Percentiles rank a stretch among this genome's conserved stretches.
Evolutionary conservation across 768 basidiomycete species (phyloP).

Genomic region (Macrolepiota albuminosa): DNA sequence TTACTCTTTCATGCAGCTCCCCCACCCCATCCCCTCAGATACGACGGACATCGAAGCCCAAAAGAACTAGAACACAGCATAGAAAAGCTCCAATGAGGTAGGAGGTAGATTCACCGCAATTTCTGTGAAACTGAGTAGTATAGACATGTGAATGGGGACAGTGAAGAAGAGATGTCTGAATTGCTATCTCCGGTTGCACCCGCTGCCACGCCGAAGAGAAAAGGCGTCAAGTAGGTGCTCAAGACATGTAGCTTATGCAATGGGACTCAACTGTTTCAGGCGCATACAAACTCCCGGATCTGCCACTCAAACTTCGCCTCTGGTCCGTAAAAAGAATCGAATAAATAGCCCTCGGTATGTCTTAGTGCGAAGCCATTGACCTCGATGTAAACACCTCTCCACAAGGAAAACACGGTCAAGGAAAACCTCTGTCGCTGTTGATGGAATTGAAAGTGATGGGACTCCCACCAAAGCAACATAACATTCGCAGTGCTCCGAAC

Average conservation of each 20-base stretch:
- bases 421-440: neutral
- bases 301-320: conserved; percentile 20
- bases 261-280: conserved; percentile 11
- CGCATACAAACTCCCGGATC: conserved; percentile 22
- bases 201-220: conserved; percentile 24
- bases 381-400: neutral
- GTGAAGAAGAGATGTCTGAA: conserved; percentile 17
- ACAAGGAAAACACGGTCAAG: conserved; percentile 9
- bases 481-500: neutral
- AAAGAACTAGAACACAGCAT: conserved; percentile 1
- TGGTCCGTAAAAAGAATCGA: conserved; percentile 23
- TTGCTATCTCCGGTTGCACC: conserved; percentile 11
- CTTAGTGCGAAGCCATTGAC: neutral
- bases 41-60: neutral
- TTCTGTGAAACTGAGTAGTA: conserved; percentile 1
- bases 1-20: conserved; percentile 13
- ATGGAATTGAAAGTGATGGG: neutral
- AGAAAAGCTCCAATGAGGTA: conserved; percentile 3
- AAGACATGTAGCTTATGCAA: neutral
- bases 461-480: neutral
- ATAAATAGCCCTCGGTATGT: conserved; percentile 23
- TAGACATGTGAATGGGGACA: neutral
- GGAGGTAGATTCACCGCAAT: neutral
- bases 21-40: conserved; percentile 21
- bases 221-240: conserved; percentile 25